Evolutionary conservation across 2,329 filamentous ascomycete species (phyloP).

Genomic region (Dactylellina leptospora): DNA sequence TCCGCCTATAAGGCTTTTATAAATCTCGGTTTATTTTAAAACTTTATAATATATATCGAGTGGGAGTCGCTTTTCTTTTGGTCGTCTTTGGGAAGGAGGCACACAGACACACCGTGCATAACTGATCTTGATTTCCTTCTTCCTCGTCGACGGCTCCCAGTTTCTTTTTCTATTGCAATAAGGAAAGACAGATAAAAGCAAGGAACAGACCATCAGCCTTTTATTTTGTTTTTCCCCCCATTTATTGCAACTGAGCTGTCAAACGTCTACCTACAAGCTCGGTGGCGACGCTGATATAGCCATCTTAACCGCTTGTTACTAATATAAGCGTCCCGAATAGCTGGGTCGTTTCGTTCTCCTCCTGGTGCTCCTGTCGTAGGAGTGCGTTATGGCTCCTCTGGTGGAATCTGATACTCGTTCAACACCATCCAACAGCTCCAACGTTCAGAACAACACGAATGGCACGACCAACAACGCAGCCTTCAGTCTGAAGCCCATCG

Average conservation of each 20-base stretch:
- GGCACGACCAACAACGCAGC: conserved; percentile 40
- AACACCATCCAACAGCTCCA: conserved; percentile 15
- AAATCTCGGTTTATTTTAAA: conserved; percentile 49
- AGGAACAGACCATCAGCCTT: too few species aligned
- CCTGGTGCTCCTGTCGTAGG: conserved; percentile 23
- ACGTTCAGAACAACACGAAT: conserved; percentile 38
- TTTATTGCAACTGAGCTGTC: too few species aligned
- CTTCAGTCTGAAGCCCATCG: neutral
- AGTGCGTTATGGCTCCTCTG: conserved; percentile 48
- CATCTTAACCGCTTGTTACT: neutral
- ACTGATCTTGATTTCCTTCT: neutral
- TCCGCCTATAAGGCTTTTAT: conserved; percentile 47
- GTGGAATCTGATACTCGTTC: conserved; percentile 28
- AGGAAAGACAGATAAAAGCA: neutral
- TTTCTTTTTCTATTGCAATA: neutral
- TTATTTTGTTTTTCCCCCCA: too few species aligned
- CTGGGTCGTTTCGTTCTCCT: conserved; percentile 3
- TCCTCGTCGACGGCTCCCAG: neutral
- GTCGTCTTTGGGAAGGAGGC: conserved; percentile 17
- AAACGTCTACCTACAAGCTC: too few species aligned
- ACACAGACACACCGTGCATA: conserved; percentile 6
- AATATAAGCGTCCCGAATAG: conserved; percentile 8
- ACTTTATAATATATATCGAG: conserved; percentile 13
- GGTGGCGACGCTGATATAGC: too few species aligned
- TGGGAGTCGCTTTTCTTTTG: neutral